Evolutionary conservation across 2,329 filamentous ascomycete species (phyloP).

Genomic region (Fusarium pseudograminearum): DNA sequence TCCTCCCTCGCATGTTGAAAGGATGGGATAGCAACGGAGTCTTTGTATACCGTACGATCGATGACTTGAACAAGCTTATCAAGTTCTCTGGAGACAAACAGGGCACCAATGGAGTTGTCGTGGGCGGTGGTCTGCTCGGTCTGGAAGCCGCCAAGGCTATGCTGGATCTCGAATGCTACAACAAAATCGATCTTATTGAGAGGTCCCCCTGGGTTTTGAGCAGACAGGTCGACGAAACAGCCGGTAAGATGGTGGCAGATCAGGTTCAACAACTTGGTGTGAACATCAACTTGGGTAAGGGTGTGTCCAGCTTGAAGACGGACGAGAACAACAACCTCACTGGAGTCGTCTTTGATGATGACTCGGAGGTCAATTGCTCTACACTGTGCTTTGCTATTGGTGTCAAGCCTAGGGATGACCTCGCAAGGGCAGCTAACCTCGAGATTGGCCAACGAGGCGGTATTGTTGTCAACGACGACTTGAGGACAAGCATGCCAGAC

Average conservation of each 20-base stretch:
- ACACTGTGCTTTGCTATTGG: slow-evolving; percentile 93
- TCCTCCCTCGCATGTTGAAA: slow-evolving; percentile 77
- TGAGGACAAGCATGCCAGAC: slow-evolving; percentile 77
- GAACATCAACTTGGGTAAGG: slow-evolving; percentile 81
- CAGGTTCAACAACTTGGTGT: slow-evolving; percentile 83
- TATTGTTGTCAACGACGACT: slow-evolving; percentile 74
- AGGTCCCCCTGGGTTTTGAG: slow-evolving; percentile 85
- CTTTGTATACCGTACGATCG: slow-evolving; percentile 90
- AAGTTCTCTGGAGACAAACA: slow-evolving; percentile 74
- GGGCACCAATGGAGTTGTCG: slow-evolving; percentile 78
- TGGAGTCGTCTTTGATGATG: slow-evolving; percentile 84
- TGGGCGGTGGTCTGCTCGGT: slow-evolving; percentile 86
- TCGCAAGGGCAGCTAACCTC: slow-evolving; percentile 77
- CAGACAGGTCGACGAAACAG: slow-evolving; percentile 84
- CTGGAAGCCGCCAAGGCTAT: slow-evolving; percentile 93
- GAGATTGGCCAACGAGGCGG: slow-evolving; percentile 78
- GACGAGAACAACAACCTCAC: slow-evolving; percentile 75
- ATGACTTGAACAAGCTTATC: slow-evolving; percentile 83
- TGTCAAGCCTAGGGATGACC: slow-evolving; percentile 82
- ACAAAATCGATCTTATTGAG: slow-evolving; percentile 82
- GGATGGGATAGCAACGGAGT: slow-evolving; percentile 84
- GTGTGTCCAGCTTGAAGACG: slow-evolving; percentile 78
- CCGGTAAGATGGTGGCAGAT: slow-evolving; percentile 83
- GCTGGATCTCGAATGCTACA: slow-evolving; percentile 83
- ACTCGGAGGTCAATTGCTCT: slow-evolving; percentile 79